Evolutionary conservation across 2,329 filamentous ascomycete species (phyloP).

Genomic region (Sarocladium kiliense): DNA sequence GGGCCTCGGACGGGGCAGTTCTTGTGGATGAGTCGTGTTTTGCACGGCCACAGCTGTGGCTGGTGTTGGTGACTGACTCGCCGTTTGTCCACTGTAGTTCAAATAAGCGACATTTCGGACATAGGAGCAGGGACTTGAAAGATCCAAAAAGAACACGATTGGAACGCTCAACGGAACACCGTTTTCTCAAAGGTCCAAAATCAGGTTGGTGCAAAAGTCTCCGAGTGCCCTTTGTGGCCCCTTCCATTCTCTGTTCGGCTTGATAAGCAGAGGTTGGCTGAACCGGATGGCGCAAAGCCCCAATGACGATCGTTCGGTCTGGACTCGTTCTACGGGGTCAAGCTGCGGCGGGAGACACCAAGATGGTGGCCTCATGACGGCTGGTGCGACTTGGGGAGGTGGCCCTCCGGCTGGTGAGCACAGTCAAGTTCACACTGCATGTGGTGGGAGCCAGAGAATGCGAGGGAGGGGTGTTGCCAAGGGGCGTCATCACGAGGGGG

Average conservation of each 20-base stretch:
- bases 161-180: too few relatives aligned
- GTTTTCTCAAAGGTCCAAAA: too few relatives aligned
- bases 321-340: neutral
- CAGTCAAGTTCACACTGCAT: neutral
- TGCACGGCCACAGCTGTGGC: slow-evolving; percentile 4
- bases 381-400: neutral
- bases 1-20: neutral
- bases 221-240: neutral
- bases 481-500: neutral
- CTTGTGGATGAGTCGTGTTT: neutral
- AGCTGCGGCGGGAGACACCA: neutral
- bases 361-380: neutral
- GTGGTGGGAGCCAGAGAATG: neutral
- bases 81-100: neutral
- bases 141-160: too few relatives aligned
- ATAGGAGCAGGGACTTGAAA: too few relatives aligned
- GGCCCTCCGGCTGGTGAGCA: neutral
- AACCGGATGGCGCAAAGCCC: neutral
- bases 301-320: slow-evolving; percentile 6
- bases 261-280: neutral
- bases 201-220: neutral
- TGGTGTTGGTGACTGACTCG: neutral
- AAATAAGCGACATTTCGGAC: too few relatives aligned
- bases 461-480: slow-evolving; percentile 2
- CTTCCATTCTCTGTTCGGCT: neutral